These are phyloP conservation scores for Cytospora piceicola DNA, from an alignment of 2,329 filamentous ascomycete genomes.

Conservation along the genomic window DNA sequence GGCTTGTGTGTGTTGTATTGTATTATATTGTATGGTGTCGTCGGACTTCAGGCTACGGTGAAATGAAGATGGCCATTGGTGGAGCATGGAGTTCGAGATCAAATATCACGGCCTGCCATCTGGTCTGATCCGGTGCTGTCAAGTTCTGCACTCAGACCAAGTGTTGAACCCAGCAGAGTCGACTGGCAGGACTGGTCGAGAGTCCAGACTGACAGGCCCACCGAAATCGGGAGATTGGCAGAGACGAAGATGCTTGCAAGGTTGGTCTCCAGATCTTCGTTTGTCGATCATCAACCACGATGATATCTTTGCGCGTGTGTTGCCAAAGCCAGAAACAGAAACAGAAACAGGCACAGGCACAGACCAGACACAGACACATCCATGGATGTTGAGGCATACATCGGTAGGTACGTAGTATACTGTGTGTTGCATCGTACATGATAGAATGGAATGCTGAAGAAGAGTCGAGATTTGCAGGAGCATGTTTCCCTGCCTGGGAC, in stretches of 20 bases:
- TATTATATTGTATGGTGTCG: not conserved
- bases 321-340: too few relatives aligned
- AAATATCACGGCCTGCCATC: constrained; percentile 15
- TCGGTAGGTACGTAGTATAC: too few relatives aligned
- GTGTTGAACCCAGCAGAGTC: not conserved
- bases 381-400: not conserved
- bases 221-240: constrained; percentile 24
- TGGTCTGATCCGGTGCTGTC: constrained; percentile 9
- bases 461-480: constrained; percentile 24
- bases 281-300: constrained; percentile 20
- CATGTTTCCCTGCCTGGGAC: too few relatives aligned
- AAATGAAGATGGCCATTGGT: not conserved
- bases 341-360: too few relatives aligned
- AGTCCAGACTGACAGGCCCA: constrained; percentile 1
- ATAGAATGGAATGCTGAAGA: constrained; percentile 2
- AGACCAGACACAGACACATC: not conserved
- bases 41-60: not conserved
- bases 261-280: constrained; percentile 16
- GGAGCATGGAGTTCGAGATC: not conserved
- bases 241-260: constrained; percentile 24
- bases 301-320: not conserved
- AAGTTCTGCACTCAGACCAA: not conserved
- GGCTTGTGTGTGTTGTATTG: not conserved
- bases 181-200: not conserved
- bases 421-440: constrained; percentile 21